These are phyloP conservation scores for Salix udensis DNA, from an alignment of 345 rosid species.

Conservation along the genomic window DNA sequence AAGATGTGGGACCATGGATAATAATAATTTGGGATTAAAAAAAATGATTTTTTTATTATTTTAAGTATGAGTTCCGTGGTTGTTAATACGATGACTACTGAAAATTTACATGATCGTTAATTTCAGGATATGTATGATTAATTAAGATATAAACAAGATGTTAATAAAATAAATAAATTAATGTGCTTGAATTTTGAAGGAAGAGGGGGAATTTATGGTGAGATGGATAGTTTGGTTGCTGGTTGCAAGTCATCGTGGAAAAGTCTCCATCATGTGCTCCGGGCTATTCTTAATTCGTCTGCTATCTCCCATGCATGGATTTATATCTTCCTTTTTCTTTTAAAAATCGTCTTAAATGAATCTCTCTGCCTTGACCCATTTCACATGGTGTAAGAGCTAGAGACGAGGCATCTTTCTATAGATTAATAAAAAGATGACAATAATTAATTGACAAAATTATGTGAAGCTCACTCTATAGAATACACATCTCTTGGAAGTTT, in stretches of 20 bases:
- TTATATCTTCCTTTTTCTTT: background rate
- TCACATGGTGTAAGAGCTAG: background rate
- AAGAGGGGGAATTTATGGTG: background rate
- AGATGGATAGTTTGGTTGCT: conserved; percentile 2
- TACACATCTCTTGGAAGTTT: background rate
- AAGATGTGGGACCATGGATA: too few species aligned
- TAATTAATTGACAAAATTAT: background rate
- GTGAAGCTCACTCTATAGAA: background rate
- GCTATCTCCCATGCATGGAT: background rate
- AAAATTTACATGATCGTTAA: rapidly evolving
- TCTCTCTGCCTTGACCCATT: background rate
- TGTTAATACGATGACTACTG: rapidly evolving
- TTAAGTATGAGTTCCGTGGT: rapidly evolving
- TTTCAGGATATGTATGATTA: rapidly evolving
- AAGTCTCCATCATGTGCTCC: background rate
- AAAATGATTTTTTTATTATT: too few species aligned
- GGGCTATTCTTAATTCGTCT: background rate
- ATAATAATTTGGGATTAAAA: too few species aligned
- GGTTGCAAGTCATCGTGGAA: background rate
- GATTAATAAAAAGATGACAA: background rate
- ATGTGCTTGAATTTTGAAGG: background rate
- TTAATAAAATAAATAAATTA: too few species aligned
- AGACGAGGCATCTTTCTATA: background rate
- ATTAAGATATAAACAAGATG: too few species aligned
- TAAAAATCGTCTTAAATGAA: background rate